A percentile compares a stretch with the other conserved stretches of the same genome.
Conservation (phyloP, 371 early-diverging fungal genomes). For the Syncephalastrum sp. region DNA sequence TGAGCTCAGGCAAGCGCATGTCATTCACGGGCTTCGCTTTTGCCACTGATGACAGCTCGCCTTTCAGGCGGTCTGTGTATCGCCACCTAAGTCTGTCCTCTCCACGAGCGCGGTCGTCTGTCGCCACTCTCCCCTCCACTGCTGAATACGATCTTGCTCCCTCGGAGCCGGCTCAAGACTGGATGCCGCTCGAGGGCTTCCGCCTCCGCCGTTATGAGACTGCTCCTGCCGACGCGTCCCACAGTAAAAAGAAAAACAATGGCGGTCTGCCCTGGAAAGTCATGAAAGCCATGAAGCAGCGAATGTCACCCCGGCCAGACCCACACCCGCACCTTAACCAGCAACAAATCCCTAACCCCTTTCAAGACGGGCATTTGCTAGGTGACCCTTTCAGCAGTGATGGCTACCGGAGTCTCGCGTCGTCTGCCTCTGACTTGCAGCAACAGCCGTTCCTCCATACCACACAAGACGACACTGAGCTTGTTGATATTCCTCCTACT, state of each 20-base stretch:
- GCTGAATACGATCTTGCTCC: neutral
- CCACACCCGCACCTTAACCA: neutral
- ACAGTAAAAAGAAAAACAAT: conserved; percentile 11
- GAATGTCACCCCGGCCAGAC: conserved; percentile 9
- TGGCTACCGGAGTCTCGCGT: conserved; percentile 1
- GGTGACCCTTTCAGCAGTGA: conserved; percentile 1
- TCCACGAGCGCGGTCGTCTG: conserved; percentile 16
- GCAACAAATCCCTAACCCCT: neutral
- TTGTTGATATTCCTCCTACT: neutral
- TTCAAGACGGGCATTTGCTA: neutral
- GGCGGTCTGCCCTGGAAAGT: conserved; percentile 32
- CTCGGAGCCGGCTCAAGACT: conserved; percentile 16
- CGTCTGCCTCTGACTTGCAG: neutral
- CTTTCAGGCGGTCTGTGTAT: conserved; percentile 49
- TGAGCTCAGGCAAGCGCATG: conserved; percentile 41
- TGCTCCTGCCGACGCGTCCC: conserved; percentile 14
- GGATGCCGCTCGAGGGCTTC: conserved; percentile 44
- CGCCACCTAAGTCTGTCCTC: conserved; percentile 14
- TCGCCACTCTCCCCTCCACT: conserved; percentile 9
- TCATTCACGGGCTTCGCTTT: conserved; percentile 53
- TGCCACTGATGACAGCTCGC: conserved; percentile 43
- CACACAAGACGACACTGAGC: conserved; percentile 1
- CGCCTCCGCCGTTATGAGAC: conserved; percentile 31
- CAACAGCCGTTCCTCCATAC: conserved; percentile 3
- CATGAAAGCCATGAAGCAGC: conserved; percentile 34